Evolutionary conservation across 2,329 filamentous ascomycete genomes (phyloP), one percentile per base, ranked within the genome.

Genomic region (Magnaporthales sp.): DNA sequence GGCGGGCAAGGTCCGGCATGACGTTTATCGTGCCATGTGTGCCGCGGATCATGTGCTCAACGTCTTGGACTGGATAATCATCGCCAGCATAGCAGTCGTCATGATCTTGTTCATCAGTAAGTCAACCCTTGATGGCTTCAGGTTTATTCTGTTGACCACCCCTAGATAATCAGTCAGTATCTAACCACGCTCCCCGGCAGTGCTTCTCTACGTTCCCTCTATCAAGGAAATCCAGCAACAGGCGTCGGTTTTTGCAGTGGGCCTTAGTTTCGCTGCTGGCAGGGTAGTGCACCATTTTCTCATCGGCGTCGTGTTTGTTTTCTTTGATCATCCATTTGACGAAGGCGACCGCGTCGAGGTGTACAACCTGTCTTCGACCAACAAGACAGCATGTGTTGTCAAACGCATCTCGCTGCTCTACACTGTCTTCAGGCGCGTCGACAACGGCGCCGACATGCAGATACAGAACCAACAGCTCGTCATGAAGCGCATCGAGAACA

Each of bases 241-340:
- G 15, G 64, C 73, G 5, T 69, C 71, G 15, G 70, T 70, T 31
- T 69, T 75, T 19, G 70, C 70, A 19, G 69, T 74, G 24, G 89
- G 88, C 7, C 77, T 91, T 2, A 89, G 87, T 1, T 91, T 89
- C 86, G 81, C 91, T n/a, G 89, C 91, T 75, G 87, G 86, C n/a
- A 84, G 85, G 3, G 91, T 88, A 0, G 87, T 89, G 0, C 86
- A 90, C 72, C 89, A 91, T 70, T 89, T 91, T 71, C 77, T 91
- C 9, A 86, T 89, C 70, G 90, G 88, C 2, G 80, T 87, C 70
- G 83, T 91, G 69, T 91, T 91, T 74, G 87, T 91, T 66, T 90
- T 91, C 70, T 86, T 91, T 74, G 91, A 91, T 77, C 89, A 91
- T 74, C 89, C 89, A 1, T 91, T 90, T 73, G 89, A 91, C 75